A percentile compares a stretch with the other conserved stretches of the same genome.
Evolutionary conservation across 768 basidiomycete genomes (phyloP).

Genomic region (Lepiota brunneoincarnata): DNA sequence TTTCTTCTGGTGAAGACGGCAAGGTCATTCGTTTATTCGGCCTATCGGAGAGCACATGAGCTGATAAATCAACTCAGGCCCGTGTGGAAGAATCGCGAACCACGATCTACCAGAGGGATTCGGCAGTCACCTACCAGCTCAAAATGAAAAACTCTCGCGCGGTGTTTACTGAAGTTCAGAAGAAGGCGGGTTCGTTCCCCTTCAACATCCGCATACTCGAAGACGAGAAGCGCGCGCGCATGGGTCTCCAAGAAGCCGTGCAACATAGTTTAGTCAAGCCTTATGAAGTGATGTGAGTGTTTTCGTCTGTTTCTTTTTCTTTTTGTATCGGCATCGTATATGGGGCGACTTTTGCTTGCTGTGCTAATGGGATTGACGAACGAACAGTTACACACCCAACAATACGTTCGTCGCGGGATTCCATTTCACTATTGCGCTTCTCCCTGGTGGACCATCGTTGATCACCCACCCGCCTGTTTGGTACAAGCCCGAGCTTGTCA

Average conservation of each 20-base stretch:
- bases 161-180: slow-evolving; percentile 97
- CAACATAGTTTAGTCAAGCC: slow-evolving; percentile 92
- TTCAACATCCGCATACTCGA: slow-evolving; percentile 94
- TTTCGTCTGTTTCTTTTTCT: not conserved
- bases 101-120: slow-evolving; percentile 89
- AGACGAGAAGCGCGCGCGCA: slow-evolving; percentile 92
- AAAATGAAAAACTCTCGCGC: slow-evolving; percentile 97
- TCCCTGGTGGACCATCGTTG: slow-evolving; percentile 83
- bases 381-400: slow-evolving; percentile 67
- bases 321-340: not conserved
- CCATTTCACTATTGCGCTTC: slow-evolving; percentile 95
- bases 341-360: not conserved
- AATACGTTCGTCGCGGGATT: slow-evolving; percentile 90
- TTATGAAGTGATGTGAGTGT: slow-evolving; percentile 86
- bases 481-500: slow-evolving; percentile 92
- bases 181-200: slow-evolving; percentile 97
- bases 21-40: slow-evolving; percentile 46
- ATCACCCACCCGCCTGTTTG: slow-evolving; percentile 87
- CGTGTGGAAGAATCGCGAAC: slow-evolving; percentile 87
- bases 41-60: not conserved
- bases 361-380: not conserved
- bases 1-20: slow-evolving; percentile 87
- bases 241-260: slow-evolving; percentile 95
- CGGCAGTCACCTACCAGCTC: slow-evolving; percentile 85
- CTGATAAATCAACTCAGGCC: slow-evolving; percentile 48